Evolutionary conservation across 2,329 filamentous ascomycete species (phyloP).

Genomic region (Ascocoryne sarcoides): DNA sequence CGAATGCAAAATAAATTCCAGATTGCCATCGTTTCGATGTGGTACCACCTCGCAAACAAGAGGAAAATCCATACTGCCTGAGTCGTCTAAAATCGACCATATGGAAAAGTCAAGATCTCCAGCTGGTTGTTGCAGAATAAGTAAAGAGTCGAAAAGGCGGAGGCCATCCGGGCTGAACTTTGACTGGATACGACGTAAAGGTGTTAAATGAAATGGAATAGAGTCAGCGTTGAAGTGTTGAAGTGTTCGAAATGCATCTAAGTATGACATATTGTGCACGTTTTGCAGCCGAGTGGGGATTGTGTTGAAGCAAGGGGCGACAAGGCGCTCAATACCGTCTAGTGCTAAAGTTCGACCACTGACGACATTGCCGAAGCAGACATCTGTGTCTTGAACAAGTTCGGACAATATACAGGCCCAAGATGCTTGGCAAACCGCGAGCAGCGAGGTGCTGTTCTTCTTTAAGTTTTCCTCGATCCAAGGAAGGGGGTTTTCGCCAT

Average conservation of each 20-base stretch:
- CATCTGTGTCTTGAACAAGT: constrained; percentile 47
- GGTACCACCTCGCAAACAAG: constrained; percentile 69
- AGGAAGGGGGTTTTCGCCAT: constrained; percentile 12
- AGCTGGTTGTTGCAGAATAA: constrained; percentile 64
- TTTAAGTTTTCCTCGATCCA: constrained; percentile 41
- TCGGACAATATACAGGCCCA: constrained; percentile 60
- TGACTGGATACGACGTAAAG: constrained; percentile 62
- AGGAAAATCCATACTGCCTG: constrained; percentile 64
- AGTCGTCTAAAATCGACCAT: constrained; percentile 49
- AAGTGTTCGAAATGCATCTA: constrained; percentile 26
- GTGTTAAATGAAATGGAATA: constrained; percentile 63
- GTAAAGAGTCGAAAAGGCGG: constrained; percentile 68
- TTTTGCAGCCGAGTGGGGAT: constrained; percentile 59
- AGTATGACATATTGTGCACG: constrained; percentile 41
- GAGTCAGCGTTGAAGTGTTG: constrained; percentile 46
- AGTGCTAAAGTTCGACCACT: constrained; percentile 64
- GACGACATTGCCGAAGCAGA: constrained; percentile 84
- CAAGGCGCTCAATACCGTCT: constrained; percentile 57
- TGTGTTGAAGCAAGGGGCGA: constrained; percentile 92
- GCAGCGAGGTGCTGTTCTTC: constrained; percentile 48
- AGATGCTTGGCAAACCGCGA: constrained; percentile 61
- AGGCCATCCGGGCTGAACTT: constrained; percentile 36
- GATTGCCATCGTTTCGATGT: constrained; percentile 37
- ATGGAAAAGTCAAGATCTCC: constrained; percentile 46
- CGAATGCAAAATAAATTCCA: constrained; percentile 56